Base-by-base conservation (phyloP, 148 eudicot species). In the Polygonum aviculare region DNA sequence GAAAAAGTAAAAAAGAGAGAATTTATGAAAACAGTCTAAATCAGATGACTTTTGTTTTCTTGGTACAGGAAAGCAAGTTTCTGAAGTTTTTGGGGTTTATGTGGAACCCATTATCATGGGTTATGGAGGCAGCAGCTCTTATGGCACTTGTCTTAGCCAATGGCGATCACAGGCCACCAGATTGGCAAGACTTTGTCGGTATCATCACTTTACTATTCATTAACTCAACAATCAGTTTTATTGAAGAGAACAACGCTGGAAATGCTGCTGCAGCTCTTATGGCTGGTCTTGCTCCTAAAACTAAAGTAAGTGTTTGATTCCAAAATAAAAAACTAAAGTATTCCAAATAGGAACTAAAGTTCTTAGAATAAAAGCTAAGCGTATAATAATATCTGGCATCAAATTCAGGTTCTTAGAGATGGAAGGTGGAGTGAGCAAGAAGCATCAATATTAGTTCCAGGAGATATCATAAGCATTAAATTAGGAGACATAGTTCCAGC, bases 91-190 rank as follows among this genome's bases (percentile, higher is more conserved):
- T 88, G 35, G 91, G 91, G 0, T 88, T 88, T 81, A 88, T 88
- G 91, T 88, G 91, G 91, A 88, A 88, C 74, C 91, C 91, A n/a
- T 77, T 86, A 39, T 88, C 91, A 74, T 88, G 91, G 91, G 91
- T 88, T 38, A 88, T 88, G 91, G 91, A 88, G 77, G 82, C 83
- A 45, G 91, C 91, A 72, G 91, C 91, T 33, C 19, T 88, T 3
- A 86, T 88, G 88, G 91, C 91, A 36, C 84, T 88, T 80, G 87
- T 44, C 33, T 73, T 89, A 57, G 93, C 93, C 69, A 87, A 87
- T 77, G 93, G 93, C 36, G 86, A 79, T 63, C 79, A 84, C 57
- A 85, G 72, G 65, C 88, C 90, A 21, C 90, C 90, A 2, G 93
- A 89, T 71, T 89, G 88, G 88, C 93, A 87, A 72, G 93, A 89